Conservation (phyloP, 2,329 filamentous ascomycete genomes). For the Fusarium buxicola region DNA sequence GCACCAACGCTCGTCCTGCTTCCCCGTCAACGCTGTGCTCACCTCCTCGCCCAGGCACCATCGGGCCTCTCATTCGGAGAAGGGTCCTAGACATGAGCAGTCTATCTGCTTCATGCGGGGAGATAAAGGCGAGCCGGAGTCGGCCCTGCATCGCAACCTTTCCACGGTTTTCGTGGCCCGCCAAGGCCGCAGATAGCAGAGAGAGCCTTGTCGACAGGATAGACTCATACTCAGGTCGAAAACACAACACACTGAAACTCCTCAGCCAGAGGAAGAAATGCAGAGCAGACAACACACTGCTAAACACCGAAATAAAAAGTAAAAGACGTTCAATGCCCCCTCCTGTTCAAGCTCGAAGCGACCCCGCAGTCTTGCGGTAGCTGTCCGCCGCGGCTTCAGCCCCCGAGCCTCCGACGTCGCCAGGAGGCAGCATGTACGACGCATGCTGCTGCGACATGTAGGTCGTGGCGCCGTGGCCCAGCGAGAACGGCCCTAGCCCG, state of each 20-base stretch:
- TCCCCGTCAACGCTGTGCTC: constrained; percentile 36
- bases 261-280: constrained; percentile 2
- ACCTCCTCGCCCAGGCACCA: constrained; percentile 5
- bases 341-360: constrained; percentile 27
- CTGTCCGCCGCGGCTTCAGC: constrained; percentile 18
- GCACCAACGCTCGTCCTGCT: constrained; percentile 36
- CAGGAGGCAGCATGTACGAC: constrained; percentile 36
- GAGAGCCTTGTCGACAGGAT: background rate
- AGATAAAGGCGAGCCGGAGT: constrained; percentile 13
- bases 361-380: constrained; percentile 37
- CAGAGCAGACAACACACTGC: constrained; percentile 11
- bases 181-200: background rate
- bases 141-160: constrained; percentile 8
- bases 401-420: constrained; percentile 26
- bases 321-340: background rate
- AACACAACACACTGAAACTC: constrained; percentile 18
- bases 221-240: constrained; percentile 1
- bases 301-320: background rate
- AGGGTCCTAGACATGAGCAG: constrained; percentile 17
- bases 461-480: constrained; percentile 22
- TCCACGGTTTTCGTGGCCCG: constrained; percentile 14
- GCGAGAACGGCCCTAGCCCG: constrained; percentile 17
- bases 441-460: constrained; percentile 27
- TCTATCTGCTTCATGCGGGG: constrained; percentile 17
- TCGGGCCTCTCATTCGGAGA: constrained; percentile 6